phyloP scores from a whole-genome alignment of 257 asterid genomes.

The Scutellaria minor region DNA sequence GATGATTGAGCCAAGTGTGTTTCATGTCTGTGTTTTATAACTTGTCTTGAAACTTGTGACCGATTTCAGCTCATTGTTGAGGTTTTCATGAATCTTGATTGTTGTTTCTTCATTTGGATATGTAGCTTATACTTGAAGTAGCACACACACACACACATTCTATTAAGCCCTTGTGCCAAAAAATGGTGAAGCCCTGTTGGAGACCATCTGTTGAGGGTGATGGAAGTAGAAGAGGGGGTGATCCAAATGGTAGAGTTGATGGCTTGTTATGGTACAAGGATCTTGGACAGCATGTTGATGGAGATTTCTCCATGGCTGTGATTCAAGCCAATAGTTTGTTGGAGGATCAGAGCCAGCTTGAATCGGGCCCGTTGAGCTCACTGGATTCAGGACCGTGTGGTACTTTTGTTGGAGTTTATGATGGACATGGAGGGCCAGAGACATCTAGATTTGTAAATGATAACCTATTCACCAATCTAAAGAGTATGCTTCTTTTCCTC shows the following conservation, averaged over 20 bases:
- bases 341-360: conserved; percentile 97
- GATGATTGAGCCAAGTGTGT: conserved; percentile 40
- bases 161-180: conserved; percentile 30
- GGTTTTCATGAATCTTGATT: conserved; percentile 12
- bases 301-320: conserved; percentile 93
- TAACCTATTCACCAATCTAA: conserved; percentile 67
- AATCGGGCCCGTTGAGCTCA: conserved; percentile 77
- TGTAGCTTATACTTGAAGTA: conserved; percentile 41
- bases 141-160: not conserved
- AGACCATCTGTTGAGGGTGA: conserved; percentile 75
- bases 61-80: conserved; percentile 19
- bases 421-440: conserved; percentile 99
- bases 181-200: conserved; percentile 92
- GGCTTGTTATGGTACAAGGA: conserved; percentile 94
- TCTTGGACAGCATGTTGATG: conserved; percentile 70
- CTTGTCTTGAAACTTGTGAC: conserved; percentile 7
- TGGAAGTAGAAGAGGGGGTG: conserved; percentile 53
- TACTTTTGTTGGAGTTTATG: conserved; percentile 90
- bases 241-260: conserved; percentile 63
- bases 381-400: conserved; percentile 78
- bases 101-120: conserved; percentile 32
- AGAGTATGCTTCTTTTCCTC: conserved; percentile 62
- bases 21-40: conserved; percentile 18
- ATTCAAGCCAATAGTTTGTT: conserved; percentile 83
- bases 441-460: conserved; percentile 78